Evolutionary conservation across 2,329 filamentous ascomycete species (phyloP).

Genomic region (Exophiala sp.): DNA sequence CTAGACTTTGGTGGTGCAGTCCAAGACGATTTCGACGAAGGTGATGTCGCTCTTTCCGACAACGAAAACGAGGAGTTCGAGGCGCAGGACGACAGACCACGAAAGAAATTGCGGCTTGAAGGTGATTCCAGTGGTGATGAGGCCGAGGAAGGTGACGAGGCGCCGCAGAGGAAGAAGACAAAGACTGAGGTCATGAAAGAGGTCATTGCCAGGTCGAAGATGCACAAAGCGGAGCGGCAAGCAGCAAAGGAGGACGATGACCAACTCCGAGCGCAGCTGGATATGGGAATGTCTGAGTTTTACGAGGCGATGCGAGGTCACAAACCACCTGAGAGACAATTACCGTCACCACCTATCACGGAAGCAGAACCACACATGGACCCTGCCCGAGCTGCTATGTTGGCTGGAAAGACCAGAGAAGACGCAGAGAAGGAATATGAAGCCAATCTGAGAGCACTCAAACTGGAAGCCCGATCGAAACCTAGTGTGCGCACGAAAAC

Average conservation of each 20-base stretch:
- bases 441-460: slow-evolving; percentile 72
- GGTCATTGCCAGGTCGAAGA: slow-evolving; percentile 93
- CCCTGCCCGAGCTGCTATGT: slow-evolving; percentile 59
- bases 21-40: slow-evolving; percentile 75
- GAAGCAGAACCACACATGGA: slow-evolving; percentile 53
- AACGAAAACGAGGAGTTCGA: slow-evolving; percentile 43
- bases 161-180: slow-evolving; percentile 82
- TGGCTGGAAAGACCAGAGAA: slow-evolving; percentile 59
- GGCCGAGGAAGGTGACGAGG: slow-evolving; percentile 44
- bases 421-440: slow-evolving; percentile 86
- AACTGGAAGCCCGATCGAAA: slow-evolving; percentile 77
- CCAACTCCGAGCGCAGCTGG: slow-evolving; percentile 76
- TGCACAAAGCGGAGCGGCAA: slow-evolving; percentile 91
- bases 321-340: slow-evolving; percentile 51
- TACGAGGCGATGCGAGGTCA: slow-evolving; percentile 65
- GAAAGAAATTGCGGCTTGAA: slow-evolving; percentile 54
- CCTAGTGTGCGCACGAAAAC: slow-evolving; percentile 89
- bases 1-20: slow-evolving; percentile 58
- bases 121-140: slow-evolving; percentile 39
- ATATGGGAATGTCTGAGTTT: slow-evolving; percentile 76
- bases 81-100: slow-evolving; percentile 36
- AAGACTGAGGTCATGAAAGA: slow-evolving; percentile 99
- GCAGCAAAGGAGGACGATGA: slow-evolving; percentile 90
- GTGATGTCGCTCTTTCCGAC: slow-evolving; percentile 46
- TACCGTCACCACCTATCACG: slow-evolving; percentile 43